Conservation (phyloP, 768 basidiomycete species). For the Pholiota conissans region DNA sequence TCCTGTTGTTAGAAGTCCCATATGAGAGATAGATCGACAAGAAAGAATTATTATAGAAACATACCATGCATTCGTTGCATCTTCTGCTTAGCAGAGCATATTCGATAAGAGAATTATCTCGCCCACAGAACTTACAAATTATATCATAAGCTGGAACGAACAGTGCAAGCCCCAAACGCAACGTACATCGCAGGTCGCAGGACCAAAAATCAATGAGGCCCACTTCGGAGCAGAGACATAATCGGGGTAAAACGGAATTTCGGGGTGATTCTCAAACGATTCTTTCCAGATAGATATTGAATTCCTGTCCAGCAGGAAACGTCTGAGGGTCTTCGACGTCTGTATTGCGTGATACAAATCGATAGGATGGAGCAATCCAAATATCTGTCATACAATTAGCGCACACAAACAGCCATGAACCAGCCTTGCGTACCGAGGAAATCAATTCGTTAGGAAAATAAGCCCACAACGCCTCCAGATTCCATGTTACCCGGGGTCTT, state of each 20-base stretch:
- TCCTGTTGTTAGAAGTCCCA: not conserved
- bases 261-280: slow-evolving; percentile 14
- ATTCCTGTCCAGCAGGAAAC: slow-evolving; percentile 23
- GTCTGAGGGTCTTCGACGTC: slow-evolving; percentile 26
- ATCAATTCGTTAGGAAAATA: not conserved
- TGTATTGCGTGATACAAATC: slow-evolving; percentile 35
- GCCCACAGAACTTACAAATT: not conserved
- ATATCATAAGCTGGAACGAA: not conserved
- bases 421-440: not conserved
- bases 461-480: not conserved
- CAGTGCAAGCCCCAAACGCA: too few relatives aligned
- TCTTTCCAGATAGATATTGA: slow-evolving; percentile 25
- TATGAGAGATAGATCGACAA: not conserved
- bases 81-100: not conserved
- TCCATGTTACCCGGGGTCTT: not conserved
- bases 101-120: not conserved
- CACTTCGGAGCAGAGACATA: slow-evolving; percentile 23
- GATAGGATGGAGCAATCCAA: slow-evolving; percentile 30
- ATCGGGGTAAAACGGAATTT: slow-evolving; percentile 19
- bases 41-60: not conserved
- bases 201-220: slow-evolving; percentile 24
- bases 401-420: not conserved
- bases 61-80: not conserved
- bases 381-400: slow-evolving; percentile 16
- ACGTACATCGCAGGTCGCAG: slow-evolving; percentile 23